Evolutionary conservation across 371 early-diverging fungal genomes (phyloP), one percentile per base, ranked within the genome.

Genomic region (Amoeboaphelidium protococcarum): DNA sequence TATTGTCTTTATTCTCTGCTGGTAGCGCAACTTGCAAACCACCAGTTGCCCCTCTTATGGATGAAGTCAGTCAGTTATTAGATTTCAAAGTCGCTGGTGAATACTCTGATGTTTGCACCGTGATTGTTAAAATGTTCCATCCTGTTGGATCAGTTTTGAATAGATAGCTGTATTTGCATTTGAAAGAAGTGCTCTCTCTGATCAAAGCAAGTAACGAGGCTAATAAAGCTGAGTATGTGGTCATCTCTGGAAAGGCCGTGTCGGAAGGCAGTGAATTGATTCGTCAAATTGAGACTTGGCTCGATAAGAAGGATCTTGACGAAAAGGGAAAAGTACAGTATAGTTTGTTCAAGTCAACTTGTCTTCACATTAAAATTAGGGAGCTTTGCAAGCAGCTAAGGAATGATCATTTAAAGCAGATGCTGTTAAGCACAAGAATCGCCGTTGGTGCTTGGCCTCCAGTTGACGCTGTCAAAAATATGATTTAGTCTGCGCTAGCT

Each of bases 391-490:
- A 40, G 10, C 23, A 45, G 3, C 40, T 67, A 13, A 51, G 49
- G 13, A 45, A 31, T 10, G 64, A 64, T n/a, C 47, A 45, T 24
- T 53, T 58, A 1, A 61, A 63, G 41, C 47, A 58, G 47, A 52
- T 67, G 13, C 54, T 63, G 54, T 41, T 61, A 4, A 47, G 60
- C 2, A 67, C 67, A 2, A 48, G 59, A 40, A 55, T 67, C 23
- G 65, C 67, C 2, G 54, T 63, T 42, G 69, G 69, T 1, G 64
- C 65, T 16, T 67, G 69, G 69, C 69, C 69, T 31, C 67, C 69
- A 2, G 54, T 64, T n/a, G 51, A 55, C 25, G 65, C 69, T 1
- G 51, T 60, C 23, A 19, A 49, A 1, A 63, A 67, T 16, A 68
- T 68, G 69, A 56, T 65, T 13, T 44, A 48, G 42, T 52, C 59